A percentile compares a stretch with the other conserved stretches of the same genome.
Evolutionary conservation across 2,329 filamentous ascomycete genomes (phyloP).

Genomic region (Colletotrichum sublineola): DNA sequence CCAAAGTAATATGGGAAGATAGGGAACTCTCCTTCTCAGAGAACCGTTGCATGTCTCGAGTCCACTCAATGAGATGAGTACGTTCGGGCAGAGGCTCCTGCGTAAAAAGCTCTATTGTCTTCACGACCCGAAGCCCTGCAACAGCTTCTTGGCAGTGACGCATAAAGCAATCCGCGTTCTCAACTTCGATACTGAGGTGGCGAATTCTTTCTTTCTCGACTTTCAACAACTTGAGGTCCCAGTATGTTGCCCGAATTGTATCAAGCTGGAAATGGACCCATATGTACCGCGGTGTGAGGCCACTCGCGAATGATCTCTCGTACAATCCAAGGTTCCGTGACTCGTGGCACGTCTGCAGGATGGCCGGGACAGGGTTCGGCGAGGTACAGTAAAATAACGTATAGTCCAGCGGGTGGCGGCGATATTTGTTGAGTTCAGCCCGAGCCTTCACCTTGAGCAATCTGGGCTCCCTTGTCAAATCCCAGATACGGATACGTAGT

Average conservation of each 20-base stretch:
- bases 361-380: background rate
- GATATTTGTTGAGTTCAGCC: background rate
- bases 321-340: background rate
- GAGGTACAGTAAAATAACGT: background rate
- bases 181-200: background rate
- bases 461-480: constrained; percentile 1
- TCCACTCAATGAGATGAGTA: background rate
- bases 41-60: background rate
- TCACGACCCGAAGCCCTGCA: background rate
- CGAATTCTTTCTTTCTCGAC: background rate
- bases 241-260: background rate
- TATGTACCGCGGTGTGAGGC: background rate
- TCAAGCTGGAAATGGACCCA: background rate
- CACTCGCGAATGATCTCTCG: background rate
- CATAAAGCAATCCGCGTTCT: background rate
- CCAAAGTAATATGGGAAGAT: background rate
- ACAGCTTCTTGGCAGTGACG: background rate
- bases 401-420: constrained; percentile 6
- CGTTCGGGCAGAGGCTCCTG: background rate
- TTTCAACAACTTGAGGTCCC: background rate
- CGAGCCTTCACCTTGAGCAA: background rate
- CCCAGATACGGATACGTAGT: constrained; percentile 7
- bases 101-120: background rate
- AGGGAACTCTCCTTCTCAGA: too few species aligned
- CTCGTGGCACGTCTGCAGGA: background rate